phyloP scores from a whole-genome alignment of 331 rosid species.

The Pyracantha coccinea region DNA sequence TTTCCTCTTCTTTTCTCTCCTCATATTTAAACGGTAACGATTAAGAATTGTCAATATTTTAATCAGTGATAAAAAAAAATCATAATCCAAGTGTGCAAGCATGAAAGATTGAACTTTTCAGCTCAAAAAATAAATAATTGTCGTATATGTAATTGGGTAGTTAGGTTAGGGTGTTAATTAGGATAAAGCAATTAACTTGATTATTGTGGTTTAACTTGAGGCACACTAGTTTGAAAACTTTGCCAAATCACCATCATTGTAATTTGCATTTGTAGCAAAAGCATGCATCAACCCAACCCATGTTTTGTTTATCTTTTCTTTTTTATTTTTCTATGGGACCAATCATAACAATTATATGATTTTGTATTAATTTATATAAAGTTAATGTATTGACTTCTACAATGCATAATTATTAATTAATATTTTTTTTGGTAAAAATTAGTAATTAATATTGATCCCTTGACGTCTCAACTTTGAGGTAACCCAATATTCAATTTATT shows the following conservation, averaged over 20 bases:
- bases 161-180: not conserved
- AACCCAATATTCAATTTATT: not conserved
- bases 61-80: not conserved
- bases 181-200: not conserved
- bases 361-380: not conserved
- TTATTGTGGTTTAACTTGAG: slow-evolving; percentile 5
- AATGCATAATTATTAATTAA: no score
- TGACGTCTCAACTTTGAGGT: not conserved
- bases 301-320: not conserved
- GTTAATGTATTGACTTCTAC: not conserved
- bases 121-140: not conserved
- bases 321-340: no score
- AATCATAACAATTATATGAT: no score
- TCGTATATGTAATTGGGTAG: not conserved
- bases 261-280: not conserved
- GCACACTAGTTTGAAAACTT: not conserved
- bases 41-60: no score
- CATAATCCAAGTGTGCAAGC: not conserved
- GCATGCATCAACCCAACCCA: not conserved
- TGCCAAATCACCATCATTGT: not conserved
- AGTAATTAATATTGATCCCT: not conserved
- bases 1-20: no score
- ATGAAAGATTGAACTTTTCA: not conserved
- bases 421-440: no score
- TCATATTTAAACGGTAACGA: no score